Conservation (phyloP, 768 basidiomycete genomes). For the Psilocybe cubensis region DNA sequence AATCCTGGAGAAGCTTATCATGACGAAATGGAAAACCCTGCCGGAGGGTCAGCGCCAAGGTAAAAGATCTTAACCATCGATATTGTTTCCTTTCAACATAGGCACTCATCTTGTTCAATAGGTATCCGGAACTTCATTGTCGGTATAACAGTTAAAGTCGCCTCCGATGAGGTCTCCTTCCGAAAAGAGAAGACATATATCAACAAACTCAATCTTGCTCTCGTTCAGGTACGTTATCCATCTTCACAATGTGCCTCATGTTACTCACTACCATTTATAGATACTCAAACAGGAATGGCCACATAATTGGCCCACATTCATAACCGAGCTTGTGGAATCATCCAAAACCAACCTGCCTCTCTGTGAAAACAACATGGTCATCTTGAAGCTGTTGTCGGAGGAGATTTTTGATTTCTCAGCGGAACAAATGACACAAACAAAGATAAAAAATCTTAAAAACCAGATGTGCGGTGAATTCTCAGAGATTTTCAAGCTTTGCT, state of each 20-base stretch:
- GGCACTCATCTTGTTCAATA: constrained; percentile 25
- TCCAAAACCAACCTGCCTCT: constrained; percentile 95
- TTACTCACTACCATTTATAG: constrained; percentile 43
- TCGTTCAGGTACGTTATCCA: constrained; percentile 80
- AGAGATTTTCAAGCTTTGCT: constrained; percentile 97
- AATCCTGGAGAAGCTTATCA: constrained; percentile 95
- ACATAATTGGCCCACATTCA: constrained; percentile 98
- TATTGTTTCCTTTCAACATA: not conserved
- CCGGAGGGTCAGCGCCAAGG: constrained; percentile 95
- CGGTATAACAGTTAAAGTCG: constrained; percentile 88
- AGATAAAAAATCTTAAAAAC: constrained; percentile 96
- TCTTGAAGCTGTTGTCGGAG: constrained; percentile 94
- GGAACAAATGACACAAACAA: constrained; percentile 97
- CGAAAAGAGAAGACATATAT: constrained; percentile 93
- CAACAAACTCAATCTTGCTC: constrained; percentile 95
- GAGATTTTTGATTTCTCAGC: constrained; percentile 99
- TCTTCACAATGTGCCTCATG: constrained; percentile 3
- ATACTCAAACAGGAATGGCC: constrained; percentile 99
- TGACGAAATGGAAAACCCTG: constrained; percentile 93
- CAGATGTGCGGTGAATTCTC: constrained; percentile 98
- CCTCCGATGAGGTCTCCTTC: constrained; percentile 87
- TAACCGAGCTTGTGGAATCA: constrained; percentile 94
- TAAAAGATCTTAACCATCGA: constrained; percentile 27
- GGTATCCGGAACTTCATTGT: constrained; percentile 98
- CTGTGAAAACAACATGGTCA: constrained; percentile 99